Base-by-base conservation (phyloP, 257 asterid species). In the Ocimum tenuiflorum region DNA sequence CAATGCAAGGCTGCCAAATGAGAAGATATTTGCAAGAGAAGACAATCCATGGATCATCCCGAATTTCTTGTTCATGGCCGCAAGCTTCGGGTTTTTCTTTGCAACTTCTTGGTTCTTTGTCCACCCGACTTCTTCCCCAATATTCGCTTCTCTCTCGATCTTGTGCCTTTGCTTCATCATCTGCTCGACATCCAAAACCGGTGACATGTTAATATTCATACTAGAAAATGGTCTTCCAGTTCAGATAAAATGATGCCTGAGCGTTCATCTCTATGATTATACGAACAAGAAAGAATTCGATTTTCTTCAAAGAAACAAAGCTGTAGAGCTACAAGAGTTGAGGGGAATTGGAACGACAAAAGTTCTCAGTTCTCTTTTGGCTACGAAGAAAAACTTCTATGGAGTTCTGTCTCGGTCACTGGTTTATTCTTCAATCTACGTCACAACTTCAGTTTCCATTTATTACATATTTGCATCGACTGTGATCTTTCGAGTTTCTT, bases 121-220 rank as follows among this genome's bases (percentile, higher is more conserved):
- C 95, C 92, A 85, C 60, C 99, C 99, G 47, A 90, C 83, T 86
- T 94, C 99, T 2, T 90, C 96, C 48, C 99, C 96, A 0, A 94
- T 90, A 14, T 86, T 76, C 15, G 73, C 83, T 77, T 94, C 99
- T 70, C 91, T 86, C 84, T 94, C 99, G 18, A 85, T 69, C 85
- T 90, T 88, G 87, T 90, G 97, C 84, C 99, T 83, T 81, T 88
- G 79, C 70, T 86, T 94, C 99, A 94, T 94, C 96, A 90, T 88
- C 99, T 94, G 83, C 68, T 75, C 39, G 74, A 54, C 73, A 69
- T 27, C 58, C 61, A 59, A 43, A 46, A 10, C 13, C 24, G 36
- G 65, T 12, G 45, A 65, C 56, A 65, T 1, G 20, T 12, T 42
- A 31, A 19, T 69, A 7, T 15, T 18, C n/a, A 68, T 24, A 58